These are phyloP conservation scores for Salisapilia sapeloensis DNA, from an alignment of 352 stramenopile genomes.

Conservation along the genomic window DNA sequence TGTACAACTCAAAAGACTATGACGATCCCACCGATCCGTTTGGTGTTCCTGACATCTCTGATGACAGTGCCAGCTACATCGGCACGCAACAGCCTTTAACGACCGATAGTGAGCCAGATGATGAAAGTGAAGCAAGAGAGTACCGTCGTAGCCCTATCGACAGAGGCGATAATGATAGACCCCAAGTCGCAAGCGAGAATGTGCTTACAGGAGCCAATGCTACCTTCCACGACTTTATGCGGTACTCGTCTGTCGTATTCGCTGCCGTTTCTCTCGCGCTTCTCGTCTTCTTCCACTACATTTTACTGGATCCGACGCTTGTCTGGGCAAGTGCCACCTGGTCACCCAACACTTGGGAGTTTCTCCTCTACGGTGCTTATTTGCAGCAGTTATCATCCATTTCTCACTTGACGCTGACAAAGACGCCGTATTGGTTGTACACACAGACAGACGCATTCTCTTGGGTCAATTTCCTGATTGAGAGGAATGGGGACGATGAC, in stretches of 20 bases:
- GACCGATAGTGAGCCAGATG: no score
- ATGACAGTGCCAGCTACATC: no score
- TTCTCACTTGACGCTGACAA: constrained; percentile 15
- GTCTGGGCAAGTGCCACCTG: constrained; percentile 3
- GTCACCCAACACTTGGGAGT: constrained; percentile 24
- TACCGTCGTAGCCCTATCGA: no score
- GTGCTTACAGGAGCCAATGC: background rate
- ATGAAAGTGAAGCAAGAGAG: no score
- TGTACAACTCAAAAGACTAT: no score
- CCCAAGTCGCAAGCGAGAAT: no score
- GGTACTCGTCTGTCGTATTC: constrained; percentile 4
- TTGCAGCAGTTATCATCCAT: constrained; percentile 20
- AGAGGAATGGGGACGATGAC: constrained; percentile 2
- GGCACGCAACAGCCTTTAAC: no score
- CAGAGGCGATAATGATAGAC: no score
- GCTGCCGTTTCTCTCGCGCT: constrained; percentile 6
- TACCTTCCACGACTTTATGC: constrained; percentile 6
- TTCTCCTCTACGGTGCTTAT: constrained; percentile 21
- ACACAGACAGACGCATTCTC: constrained; percentile 25
- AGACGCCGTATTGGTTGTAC: constrained; percentile 13
- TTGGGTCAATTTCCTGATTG: constrained; percentile 25
- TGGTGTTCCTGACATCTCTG: no score
- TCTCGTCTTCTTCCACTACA: constrained; percentile 6
- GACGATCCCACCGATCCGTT: no score
- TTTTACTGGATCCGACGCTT: constrained; percentile 5